Evolutionary conservation across 2,329 filamentous ascomycete species (phyloP).

Genomic region (Exophiala viscosa): DNA sequence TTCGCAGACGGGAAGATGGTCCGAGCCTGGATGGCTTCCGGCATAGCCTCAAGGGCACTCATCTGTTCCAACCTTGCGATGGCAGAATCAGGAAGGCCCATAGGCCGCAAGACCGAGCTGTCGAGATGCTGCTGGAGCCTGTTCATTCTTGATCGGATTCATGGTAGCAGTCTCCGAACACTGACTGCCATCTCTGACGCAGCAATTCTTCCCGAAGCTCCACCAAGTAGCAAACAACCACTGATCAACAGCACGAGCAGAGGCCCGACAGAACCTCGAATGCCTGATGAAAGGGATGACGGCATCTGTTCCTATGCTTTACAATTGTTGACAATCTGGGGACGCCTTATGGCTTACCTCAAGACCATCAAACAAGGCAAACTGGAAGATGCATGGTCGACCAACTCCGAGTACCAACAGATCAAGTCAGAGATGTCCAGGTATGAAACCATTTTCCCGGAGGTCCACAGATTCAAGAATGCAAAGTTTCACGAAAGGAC

Average conservation of each 20-base stretch:
- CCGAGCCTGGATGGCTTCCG: conserved; percentile 21
- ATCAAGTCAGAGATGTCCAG: conserved; percentile 22
- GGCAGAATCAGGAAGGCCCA: background rate
- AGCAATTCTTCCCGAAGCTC: conserved; percentile 17
- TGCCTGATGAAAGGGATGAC: conserved; percentile 8
- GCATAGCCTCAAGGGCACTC: conserved; percentile 17
- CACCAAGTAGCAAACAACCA: background rate
- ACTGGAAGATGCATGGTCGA: conserved; percentile 18
- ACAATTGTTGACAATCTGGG: conserved; percentile 23
- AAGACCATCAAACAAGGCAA: conserved; percentile 18
- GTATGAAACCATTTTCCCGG: conserved; percentile 20
- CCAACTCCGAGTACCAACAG: conserved; percentile 21
- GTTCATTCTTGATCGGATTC: conserved; percentile 23
- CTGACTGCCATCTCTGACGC: conserved; percentile 16
- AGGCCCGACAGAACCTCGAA: background rate
- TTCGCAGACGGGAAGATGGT: conserved; percentile 16
- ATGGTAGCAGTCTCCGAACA: conserved; percentile 19
- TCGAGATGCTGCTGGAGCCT: conserved; percentile 23
- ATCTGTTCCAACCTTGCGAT: conserved; percentile 14
- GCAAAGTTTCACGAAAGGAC: conserved; percentile 12
- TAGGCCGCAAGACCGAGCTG: conserved; percentile 3
- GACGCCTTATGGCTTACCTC: conserved; percentile 20
- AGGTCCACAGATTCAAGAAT: conserved; percentile 24
- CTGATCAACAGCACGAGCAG: too few relatives aligned
- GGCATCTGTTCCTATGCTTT: conserved; percentile 21